These are phyloP conservation scores for Hypoxylon sp. DNA, from an alignment of 2,329 filamentous ascomycete species.

Conservation along the genomic window DNA sequence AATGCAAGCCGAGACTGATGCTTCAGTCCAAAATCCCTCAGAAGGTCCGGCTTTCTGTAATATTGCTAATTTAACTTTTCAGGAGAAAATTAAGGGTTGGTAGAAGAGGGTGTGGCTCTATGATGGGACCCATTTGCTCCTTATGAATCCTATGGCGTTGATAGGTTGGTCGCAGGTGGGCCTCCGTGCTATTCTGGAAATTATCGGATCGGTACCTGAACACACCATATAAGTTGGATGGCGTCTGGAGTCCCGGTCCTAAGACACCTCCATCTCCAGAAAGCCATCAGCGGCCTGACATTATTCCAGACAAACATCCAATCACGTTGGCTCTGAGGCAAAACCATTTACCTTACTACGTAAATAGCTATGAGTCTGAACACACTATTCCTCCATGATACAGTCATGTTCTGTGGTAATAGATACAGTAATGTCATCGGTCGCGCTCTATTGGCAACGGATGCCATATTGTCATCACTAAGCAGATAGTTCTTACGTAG, in stretches of 20 bases:
- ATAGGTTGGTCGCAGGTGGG: constrained; percentile 28
- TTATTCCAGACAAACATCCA: too few species aligned
- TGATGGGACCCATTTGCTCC: constrained; percentile 9
- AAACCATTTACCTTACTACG: too few species aligned
- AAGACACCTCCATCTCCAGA: too few species aligned
- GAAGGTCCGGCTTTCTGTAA: constrained; percentile 32
- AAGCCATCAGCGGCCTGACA: too few species aligned
- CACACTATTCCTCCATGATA: not conserved
- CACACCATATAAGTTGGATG: not conserved
- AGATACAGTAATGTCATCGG: constrained; percentile 5
- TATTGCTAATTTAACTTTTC: constrained; percentile 39
- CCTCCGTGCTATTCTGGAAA: constrained; percentile 31
- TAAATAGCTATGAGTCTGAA: too few species aligned
- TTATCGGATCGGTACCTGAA: constrained; percentile 37
- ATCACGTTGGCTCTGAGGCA: too few species aligned
- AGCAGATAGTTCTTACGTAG: constrained; percentile 8
- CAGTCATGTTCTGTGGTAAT: not conserved
- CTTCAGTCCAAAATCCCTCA: constrained; percentile 44
- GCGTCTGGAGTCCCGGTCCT: too few species aligned
- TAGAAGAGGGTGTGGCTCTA: constrained; percentile 29
- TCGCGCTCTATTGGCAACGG: not conserved
- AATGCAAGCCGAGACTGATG: constrained; percentile 25
- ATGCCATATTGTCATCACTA: constrained; percentile 5
- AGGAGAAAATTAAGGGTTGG: constrained; percentile 25
- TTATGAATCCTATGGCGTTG: constrained; percentile 37